These are phyloP conservation scores for Carex myosuroides DNA, from an alignment of 176 grass and related monocot genomes.

Conservation along the genomic window DNA sequence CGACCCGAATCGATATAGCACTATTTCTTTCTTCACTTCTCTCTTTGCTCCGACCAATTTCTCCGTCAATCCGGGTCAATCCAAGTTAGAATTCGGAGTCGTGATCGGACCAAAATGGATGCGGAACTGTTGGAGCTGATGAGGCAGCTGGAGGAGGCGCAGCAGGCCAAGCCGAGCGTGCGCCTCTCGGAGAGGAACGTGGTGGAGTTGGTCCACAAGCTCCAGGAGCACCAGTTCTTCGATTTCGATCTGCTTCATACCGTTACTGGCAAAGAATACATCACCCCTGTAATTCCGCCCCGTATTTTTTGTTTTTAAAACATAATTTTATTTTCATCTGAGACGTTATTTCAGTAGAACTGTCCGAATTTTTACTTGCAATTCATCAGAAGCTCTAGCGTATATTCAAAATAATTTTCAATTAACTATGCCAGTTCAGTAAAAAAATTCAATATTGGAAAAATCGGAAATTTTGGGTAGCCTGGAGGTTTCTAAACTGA, in stretches of 20 bases:
- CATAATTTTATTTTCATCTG: not conserved
- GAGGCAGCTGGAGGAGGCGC: slow-evolving; percentile 85
- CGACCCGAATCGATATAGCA: not conserved
- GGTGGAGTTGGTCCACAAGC: slow-evolving; percentile 79
- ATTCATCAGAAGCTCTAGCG: not conserved
- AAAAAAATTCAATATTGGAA: not conserved
- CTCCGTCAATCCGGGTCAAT: no score
- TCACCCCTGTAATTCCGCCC: slow-evolving; percentile 58
- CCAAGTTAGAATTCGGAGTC: not conserved
- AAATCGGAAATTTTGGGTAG: not conserved
- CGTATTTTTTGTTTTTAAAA: not conserved
- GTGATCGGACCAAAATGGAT: slow-evolving; percentile 39
- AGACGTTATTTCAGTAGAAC: not conserved
- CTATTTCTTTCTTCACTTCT: not conserved
- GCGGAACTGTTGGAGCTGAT: slow-evolving; percentile 85
- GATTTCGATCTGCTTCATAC: slow-evolving; percentile 93
- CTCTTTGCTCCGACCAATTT: not conserved
- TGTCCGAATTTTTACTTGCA: not conserved
- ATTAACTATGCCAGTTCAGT: not conserved
- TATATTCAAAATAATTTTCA: not conserved
- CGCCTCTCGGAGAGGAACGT: slow-evolving; percentile 93
- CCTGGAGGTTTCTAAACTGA: not conserved
- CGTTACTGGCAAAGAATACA: slow-evolving; percentile 84
- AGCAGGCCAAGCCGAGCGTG: slow-evolving; percentile 83
- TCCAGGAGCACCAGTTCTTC: slow-evolving; percentile 68